These are phyloP conservation scores for Myriosclerotinia curreyana DNA, from an alignment of 2,329 filamentous ascomycete genomes.

Conservation along the genomic window DNA sequence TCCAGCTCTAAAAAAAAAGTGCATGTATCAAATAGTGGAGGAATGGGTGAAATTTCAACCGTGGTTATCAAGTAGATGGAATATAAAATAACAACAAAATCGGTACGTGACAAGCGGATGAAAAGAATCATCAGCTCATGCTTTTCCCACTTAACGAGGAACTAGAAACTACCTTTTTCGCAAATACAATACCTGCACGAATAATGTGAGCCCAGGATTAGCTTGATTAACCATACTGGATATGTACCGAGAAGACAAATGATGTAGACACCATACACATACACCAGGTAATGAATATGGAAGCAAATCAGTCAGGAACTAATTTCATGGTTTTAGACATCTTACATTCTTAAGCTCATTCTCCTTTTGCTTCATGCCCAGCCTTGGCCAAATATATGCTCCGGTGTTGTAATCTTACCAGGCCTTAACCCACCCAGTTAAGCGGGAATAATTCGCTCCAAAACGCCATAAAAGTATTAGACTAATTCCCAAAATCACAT, in stretches of 20 bases:
- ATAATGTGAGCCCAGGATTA: no score
- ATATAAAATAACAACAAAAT: no score
- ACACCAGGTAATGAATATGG: not conserved
- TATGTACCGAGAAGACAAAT: not conserved
- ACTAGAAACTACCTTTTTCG: no score
- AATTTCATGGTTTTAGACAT: not conserved
- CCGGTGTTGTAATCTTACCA: slow-evolving; percentile 7
- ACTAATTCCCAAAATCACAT: not conserved
- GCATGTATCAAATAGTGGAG: no score
- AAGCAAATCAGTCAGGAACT: not conserved
- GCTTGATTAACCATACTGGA: no score
- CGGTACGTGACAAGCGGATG: no score
- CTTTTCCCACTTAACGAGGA: no score
- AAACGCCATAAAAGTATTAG: not conserved
- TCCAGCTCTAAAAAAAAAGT: no score
- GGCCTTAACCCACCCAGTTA: not conserved
- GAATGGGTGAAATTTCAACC: no score
- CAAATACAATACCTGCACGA: no score
- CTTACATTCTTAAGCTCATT: not conserved
- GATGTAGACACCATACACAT: not conserved
- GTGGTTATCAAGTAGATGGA: no score
- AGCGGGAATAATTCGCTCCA: not conserved
- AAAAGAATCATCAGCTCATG: no score
- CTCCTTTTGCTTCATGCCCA: not conserved
- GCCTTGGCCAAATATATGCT: not conserved